Percentiles rank a stretch among this genome's conserved stretches.
Evolutionary conservation across 169 alveolate species (phyloP).

Genomic region (Eimeria falciformis): DNA sequence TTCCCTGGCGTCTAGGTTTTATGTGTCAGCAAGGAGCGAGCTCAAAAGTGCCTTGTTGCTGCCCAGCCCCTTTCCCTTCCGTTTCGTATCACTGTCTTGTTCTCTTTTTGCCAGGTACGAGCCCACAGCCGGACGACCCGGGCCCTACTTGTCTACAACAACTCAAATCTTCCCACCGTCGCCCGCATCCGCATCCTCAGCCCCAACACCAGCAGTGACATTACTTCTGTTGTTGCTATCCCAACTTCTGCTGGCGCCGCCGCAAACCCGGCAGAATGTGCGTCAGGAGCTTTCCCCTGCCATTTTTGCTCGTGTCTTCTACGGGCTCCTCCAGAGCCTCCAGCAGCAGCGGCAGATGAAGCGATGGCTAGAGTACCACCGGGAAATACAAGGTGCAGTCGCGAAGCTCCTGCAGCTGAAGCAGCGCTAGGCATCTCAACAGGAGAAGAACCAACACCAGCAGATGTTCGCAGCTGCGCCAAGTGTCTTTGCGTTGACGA

Average conservation of each 20-base stretch:
- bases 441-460: not conserved
- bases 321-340: constrained; percentile 7
- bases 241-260: constrained; percentile 25
- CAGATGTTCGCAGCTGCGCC: constrained; percentile 5
- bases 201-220: not conserved
- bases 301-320: constrained; percentile 30
- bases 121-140: constrained; percentile 55
- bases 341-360: constrained; percentile 21
- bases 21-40: too few relatives aligned
- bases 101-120: constrained; percentile 6
- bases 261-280: not conserved
- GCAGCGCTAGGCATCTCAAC: not conserved
- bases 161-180: not conserved
- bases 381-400: not conserved
- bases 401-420: constrained; percentile 10
- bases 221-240: constrained; percentile 20
- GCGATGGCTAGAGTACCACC: not conserved
- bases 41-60: not conserved
- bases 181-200: constrained; percentile 28
- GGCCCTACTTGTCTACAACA: constrained; percentile 53
- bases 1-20: too few relatives aligned
- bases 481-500: constrained; percentile 56
- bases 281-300: constrained; percentile 20
- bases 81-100: not conserved
- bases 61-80: not conserved